A percentile compares a stretch with the other conserved stretches of the same genome.
phyloP scores from a whole-genome alignment of 345 rosid genomes.

The Euphorbia lathyris region DNA sequence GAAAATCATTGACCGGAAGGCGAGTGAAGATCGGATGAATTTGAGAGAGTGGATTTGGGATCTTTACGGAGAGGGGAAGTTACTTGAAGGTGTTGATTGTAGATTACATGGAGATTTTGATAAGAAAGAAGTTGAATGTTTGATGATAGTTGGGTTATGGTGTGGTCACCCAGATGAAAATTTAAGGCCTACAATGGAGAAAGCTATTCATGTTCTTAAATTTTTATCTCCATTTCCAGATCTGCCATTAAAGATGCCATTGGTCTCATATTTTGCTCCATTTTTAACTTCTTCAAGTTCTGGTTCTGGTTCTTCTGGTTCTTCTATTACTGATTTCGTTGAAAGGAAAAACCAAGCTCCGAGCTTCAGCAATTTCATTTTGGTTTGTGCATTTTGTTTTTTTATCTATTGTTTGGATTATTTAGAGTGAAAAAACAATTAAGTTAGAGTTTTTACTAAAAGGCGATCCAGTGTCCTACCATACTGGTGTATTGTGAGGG shows the following conservation, averaged over 20 bases:
- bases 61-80: neutral
- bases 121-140: neutral
- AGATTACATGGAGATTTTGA: neutral
- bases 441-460: too few relatives aligned
- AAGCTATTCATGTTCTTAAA: neutral
- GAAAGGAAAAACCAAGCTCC: too few relatives aligned
- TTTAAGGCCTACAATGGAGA: neutral
- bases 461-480: too few relatives aligned
- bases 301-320: too few relatives aligned
- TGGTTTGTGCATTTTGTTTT: too few relatives aligned
- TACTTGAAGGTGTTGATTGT: neutral
- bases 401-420: too few relatives aligned
- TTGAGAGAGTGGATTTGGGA: neutral
- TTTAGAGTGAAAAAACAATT: too few relatives aligned
- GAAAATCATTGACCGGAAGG: neutral
- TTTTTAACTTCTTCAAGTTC: too few relatives aligned
- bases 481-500: too few relatives aligned
- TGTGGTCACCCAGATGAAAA: neutral
- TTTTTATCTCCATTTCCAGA: neutral
- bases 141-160: neutral
- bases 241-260: neutral
- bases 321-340: too few relatives aligned
- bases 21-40: neutral
- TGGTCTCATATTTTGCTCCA: neutral
- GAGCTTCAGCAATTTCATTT: too few relatives aligned